Conservation (phyloP, 306 rosid species). For the Coriaria nepalensis region DNA sequence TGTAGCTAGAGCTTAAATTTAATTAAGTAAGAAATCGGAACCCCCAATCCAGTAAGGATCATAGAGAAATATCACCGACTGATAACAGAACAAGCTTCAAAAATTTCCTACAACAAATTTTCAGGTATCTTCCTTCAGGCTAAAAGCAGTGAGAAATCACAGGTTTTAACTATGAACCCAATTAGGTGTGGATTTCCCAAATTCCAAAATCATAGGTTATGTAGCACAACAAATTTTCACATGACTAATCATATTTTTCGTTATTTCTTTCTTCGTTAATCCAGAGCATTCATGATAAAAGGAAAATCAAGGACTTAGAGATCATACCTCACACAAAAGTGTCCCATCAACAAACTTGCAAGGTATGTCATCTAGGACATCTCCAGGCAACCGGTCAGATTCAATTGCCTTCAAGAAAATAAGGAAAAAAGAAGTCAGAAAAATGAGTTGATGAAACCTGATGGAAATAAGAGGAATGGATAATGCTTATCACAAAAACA, state of each 20-base stretch:
- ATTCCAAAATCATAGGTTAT: too few species aligned
- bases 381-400: conserved; percentile 93
- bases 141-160: not conserved
- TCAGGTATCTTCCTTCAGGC: not conserved
- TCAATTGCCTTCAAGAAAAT: conserved; percentile 74
- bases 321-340: conserved; percentile 80
- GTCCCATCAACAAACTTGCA: conserved; percentile 82
- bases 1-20: too few species aligned
- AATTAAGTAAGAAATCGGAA: too few species aligned
- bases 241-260: too few species aligned
- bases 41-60: too few species aligned
- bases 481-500: conserved; percentile 6
- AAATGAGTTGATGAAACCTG: conserved; percentile 9
- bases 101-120: too few species aligned
- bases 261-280: too few species aligned
- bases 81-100: too few species aligned
- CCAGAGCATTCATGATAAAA: conserved; percentile 6
- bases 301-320: conserved; percentile 3
- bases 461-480: not conserved
- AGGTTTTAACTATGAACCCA: not conserved
- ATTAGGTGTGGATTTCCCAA: too few species aligned
- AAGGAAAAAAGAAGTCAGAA: conserved; percentile 13
- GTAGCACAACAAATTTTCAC: too few species aligned
- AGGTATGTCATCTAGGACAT: conserved; percentile 82
- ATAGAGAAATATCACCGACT: too few species aligned